Conservation (phyloP, 768 basidiomycete species). For the Daedalea quercina region DNA sequence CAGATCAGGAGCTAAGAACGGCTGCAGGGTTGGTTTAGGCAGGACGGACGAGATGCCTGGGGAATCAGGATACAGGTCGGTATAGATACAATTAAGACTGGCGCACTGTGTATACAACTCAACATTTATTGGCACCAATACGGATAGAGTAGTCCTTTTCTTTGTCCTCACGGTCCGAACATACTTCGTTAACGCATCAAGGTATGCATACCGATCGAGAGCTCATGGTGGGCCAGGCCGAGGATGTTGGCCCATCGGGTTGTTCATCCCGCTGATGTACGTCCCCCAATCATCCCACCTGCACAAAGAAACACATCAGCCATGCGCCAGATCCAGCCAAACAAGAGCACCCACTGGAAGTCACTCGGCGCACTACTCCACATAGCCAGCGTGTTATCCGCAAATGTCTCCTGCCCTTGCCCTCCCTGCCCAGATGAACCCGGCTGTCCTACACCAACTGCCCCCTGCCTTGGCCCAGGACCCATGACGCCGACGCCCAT, state of each 20-base stretch:
- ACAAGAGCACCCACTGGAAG: slow-evolving; percentile 43
- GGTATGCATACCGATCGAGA: no score
- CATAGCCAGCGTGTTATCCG: slow-evolving; percentile 47
- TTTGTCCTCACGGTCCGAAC: no score
- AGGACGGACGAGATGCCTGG: no score
- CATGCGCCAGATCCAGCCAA: background rate
- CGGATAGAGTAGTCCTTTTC: no score
- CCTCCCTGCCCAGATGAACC: background rate
- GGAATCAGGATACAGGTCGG: no score
- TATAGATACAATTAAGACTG: no score
- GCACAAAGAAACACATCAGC: background rate
- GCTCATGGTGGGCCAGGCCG: background rate
- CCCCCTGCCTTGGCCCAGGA: background rate
- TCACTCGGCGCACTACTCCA: slow-evolving; percentile 56
- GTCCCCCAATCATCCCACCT: slow-evolving; percentile 23
- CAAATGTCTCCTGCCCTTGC: slow-evolving; percentile 8
- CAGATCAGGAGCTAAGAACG: no score
- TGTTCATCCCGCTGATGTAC: slow-evolving; percentile 17
- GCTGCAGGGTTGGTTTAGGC: no score
- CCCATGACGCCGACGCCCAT: background rate
- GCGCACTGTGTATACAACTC: no score
- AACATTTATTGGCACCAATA: no score
- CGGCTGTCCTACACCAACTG: background rate
- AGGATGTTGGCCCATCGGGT: background rate
- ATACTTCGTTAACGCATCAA: no score